Evolutionary conservation across 805 yeast genomes (phyloP).

Genomic region (Maudiozyma barnettii): DNA sequence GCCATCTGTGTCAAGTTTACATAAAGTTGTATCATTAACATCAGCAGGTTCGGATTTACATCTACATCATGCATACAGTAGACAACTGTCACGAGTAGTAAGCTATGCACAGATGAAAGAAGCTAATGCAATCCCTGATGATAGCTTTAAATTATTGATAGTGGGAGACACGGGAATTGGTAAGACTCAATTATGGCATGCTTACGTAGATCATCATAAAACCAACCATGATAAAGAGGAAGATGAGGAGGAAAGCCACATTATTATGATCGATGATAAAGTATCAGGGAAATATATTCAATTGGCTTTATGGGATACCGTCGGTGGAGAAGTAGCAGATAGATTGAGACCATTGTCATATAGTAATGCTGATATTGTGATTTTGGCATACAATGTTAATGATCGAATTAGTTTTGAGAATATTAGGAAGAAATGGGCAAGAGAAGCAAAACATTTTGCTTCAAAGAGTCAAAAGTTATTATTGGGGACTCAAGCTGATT

Average conservation of each 20-base stretch:
- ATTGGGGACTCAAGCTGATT: conserved; percentile 77
- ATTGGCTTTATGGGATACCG: conserved; percentile 80
- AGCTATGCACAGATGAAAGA: conserved; percentile 21
- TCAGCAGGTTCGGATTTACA: not conserved
- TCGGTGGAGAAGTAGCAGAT: conserved; percentile 83
- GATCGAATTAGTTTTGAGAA: conserved; percentile 55
- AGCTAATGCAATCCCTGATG: conserved; percentile 25
- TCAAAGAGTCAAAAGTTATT: conserved; percentile 68
- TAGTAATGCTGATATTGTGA: conserved; percentile 65
- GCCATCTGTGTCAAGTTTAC: not conserved
- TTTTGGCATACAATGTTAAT: conserved; percentile 69
- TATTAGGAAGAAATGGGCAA: conserved; percentile 75
- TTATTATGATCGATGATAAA: conserved; percentile 33
- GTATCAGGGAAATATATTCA: conserved; percentile 43
- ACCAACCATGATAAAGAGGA: conserved; percentile 55
- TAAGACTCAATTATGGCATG: conserved; percentile 62
- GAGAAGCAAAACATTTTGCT: conserved; percentile 77
- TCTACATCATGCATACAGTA: conserved; percentile 13
- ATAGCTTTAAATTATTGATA: conserved; percentile 53
- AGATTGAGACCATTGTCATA: conserved; percentile 70
- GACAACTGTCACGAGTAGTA: conserved; percentile 20
- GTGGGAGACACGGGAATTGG: conserved; percentile 92
- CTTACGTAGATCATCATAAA: conserved; percentile 44
- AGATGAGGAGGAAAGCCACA: conserved; percentile 71
- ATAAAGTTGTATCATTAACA: not conserved